Conservation (phyloP, 2,329 filamentous ascomycete species). For the Gliomastix tumulicola region DNA sequence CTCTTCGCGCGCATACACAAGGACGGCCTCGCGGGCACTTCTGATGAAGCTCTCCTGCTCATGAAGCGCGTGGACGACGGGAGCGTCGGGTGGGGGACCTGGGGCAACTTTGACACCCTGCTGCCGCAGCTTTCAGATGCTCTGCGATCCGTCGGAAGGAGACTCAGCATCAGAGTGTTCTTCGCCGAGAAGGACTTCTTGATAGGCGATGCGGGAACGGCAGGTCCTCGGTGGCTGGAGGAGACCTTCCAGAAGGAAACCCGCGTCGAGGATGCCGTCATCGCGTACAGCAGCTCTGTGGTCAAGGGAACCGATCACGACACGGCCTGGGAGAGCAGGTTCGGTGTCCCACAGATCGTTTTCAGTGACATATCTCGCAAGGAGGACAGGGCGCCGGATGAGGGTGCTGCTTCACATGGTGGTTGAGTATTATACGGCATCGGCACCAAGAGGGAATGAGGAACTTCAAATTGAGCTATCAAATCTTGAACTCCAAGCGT, state of each 20-base stretch:
- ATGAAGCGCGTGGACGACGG: constrained; percentile 12
- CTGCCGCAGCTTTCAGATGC: constrained; percentile 14
- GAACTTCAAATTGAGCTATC: no score
- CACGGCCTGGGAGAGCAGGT: constrained; percentile 10
- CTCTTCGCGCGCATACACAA: constrained; percentile 14
- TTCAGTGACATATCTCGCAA: no score
- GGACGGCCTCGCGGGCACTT: constrained; percentile 14
- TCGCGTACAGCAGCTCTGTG: constrained; percentile 12
- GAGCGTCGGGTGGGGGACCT: constrained; percentile 15
- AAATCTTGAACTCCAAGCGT: no score
- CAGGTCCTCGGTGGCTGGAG: constrained; percentile 18
- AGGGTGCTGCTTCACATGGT: no score
- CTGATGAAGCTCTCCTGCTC: constrained; percentile 17
- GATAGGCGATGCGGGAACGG: constrained; percentile 15
- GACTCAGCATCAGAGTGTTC: constrained; percentile 15
- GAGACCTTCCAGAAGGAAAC: constrained; percentile 12
- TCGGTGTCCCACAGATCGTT: not conserved
- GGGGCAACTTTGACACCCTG: constrained; percentile 19
- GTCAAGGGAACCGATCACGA: constrained; percentile 18
- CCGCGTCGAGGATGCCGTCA: constrained; percentile 5
- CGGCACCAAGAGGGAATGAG: no score
- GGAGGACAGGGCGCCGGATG: no score
- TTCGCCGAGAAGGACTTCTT: constrained; percentile 18
- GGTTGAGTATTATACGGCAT: no score
- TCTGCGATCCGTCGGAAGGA: constrained; percentile 6